Base-by-base conservation (phyloP, 768 basidiomycete genomes). In the Mycena amicta region DNA sequence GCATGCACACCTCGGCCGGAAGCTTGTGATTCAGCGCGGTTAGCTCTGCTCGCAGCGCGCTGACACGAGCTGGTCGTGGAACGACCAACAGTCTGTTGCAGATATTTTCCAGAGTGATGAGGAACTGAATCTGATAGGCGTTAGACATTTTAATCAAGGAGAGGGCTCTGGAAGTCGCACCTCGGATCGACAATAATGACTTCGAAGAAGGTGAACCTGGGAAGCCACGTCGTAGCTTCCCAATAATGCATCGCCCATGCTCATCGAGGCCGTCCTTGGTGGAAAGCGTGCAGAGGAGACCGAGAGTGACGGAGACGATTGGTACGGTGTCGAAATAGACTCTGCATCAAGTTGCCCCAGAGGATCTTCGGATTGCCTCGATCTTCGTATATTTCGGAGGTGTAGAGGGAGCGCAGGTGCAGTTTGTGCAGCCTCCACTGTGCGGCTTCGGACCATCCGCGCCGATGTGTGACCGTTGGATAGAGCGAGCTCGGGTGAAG, bases 21-120 rank as follows among this genome's bases (percentile, higher is more conserved):
- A 99, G 83, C 70, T 90, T 92, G 69, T 99, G 96, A 68, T 99
- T 99, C 53, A 99, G 76, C 18, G 89, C 88, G 4, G 97, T 99
- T 66, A 99, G 74, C 71, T 98, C 97, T 29, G 97, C 97, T 69
- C 97, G 80, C 45, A 99, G 77, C n/a, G 97, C 95, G 71, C 94
- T 96, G 40, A 98, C 89, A 37, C 96, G 87, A 13, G 97, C 97
- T 45, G 91, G 94, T 68, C 90, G 90, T 15, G 97, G 97, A 0
- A 99, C 87, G 26, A 97, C 88, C 50, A 99, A 75, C 33, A 99
- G 81, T 50, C 92, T 83, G 68, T 96, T 96, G 64, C 89, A 93
- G 66, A 99, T 95, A 68, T 88, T 90, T 72, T 98, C 96, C 49
- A 99, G 82, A 18, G 86, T 83, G 49, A 95, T 83, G 52, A 98